Evolutionary conservation across 2,329 filamentous ascomycete genomes (phyloP).

Genomic region (Scopulariopsis brevicaulis): DNA sequence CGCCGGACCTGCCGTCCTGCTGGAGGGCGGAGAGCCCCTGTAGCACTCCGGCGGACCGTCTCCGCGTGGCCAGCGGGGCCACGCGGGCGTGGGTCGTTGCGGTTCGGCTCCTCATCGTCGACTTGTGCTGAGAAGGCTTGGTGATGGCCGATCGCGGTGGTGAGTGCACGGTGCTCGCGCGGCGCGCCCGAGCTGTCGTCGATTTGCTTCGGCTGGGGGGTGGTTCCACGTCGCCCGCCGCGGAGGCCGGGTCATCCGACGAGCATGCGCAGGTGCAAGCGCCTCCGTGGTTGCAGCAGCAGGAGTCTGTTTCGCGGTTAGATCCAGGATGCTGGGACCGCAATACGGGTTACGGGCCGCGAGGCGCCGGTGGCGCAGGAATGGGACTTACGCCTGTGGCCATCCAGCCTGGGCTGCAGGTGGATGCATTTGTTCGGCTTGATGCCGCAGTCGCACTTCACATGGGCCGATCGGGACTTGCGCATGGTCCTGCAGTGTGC

Average conservation of each 20-base stretch:
- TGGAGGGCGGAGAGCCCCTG: not conserved
- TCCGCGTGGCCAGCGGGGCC: not conserved
- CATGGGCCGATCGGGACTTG: conserved; percentile 88
- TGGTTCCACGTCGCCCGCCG: conserved; percentile 36
- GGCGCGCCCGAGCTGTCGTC: conserved; percentile 32
- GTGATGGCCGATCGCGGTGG: not conserved
- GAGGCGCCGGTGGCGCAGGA: conserved; percentile 8
- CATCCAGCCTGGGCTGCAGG: conserved; percentile 43
- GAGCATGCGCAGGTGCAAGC: conserved; percentile 50
- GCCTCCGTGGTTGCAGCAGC: conserved; percentile 59
- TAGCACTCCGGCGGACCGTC: not conserved
- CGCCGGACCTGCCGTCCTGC: not conserved
- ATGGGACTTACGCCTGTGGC: conserved; percentile 43
- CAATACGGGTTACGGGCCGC: too few relatives aligned
- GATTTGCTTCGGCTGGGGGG: conserved; percentile 23
- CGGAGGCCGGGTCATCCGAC: conserved; percentile 41
- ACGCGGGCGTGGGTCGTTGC: not conserved
- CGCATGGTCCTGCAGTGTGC: conserved; percentile 91
- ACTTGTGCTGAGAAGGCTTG: not conserved
- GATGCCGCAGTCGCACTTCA: conserved; percentile 94
- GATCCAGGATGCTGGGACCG: not conserved
- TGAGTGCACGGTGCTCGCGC: conserved; percentile 51
- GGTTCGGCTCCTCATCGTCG: not conserved
- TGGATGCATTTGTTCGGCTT: conserved; percentile 66
- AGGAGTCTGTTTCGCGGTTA: conserved; percentile 38